phyloP scores from a whole-genome alignment of 2,329 filamentous ascomycete species.

The Venturia oleaginea region DNA sequence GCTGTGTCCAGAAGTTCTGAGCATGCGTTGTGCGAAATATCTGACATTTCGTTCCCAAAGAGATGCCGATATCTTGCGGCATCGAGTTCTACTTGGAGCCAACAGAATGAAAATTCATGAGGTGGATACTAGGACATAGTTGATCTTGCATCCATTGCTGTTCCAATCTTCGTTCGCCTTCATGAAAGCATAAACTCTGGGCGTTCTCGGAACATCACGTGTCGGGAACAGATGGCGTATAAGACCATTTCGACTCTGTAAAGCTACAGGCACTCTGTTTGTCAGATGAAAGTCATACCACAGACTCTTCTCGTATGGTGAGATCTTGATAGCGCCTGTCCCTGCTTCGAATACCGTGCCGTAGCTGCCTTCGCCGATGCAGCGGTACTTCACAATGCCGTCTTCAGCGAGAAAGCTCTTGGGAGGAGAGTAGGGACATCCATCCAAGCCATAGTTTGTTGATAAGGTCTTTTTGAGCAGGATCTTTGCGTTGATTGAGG shows the following conservation, averaged over 20 bases:
- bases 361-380: background rate
- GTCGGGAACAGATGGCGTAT: too few species aligned
- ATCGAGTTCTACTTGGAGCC: background rate
- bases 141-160: background rate
- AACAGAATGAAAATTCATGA: background rate
- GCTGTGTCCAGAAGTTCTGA: background rate
- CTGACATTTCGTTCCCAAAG: too few species aligned
- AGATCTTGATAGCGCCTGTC: background rate
- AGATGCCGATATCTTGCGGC: background rate
- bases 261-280: background rate
- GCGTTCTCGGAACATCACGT: background rate
- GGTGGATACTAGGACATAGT: background rate
- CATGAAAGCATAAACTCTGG: background rate
- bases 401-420: background rate
- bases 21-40: background rate
- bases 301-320: background rate
- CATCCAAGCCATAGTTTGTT: background rate
- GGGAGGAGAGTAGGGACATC: background rate
- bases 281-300: background rate
- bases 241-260: background rate
- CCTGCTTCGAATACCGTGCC: background rate
- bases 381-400: background rate
- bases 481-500: background rate
- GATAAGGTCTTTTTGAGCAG: background rate
- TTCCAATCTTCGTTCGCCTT: background rate